Conservation (phyloP, 2,329 filamentous ascomycete genomes). For the Ilyonectria destructans region DNA sequence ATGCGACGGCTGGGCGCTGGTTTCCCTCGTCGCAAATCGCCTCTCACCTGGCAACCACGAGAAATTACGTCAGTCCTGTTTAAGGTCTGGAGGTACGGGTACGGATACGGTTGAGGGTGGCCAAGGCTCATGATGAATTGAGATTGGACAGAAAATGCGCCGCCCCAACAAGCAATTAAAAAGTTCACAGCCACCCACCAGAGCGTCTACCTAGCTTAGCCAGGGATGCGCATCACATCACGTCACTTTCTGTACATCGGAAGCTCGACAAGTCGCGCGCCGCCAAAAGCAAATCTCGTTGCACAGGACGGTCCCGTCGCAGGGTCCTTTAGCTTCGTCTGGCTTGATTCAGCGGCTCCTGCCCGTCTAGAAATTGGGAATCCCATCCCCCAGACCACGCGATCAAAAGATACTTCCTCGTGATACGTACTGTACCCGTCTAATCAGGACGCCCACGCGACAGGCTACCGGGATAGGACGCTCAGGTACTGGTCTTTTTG, state of each 20-base stretch:
- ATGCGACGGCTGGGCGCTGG: not conserved
- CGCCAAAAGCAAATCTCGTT: not conserved
- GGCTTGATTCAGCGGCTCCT: not conserved
- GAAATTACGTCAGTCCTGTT: slow-evolving; percentile 29
- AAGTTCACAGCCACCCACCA: slow-evolving; percentile 4
- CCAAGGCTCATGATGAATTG: slow-evolving; percentile 3
- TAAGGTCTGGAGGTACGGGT: slow-evolving; percentile 11
- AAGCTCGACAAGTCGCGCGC: slow-evolving; percentile 1
- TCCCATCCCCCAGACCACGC: not conserved
- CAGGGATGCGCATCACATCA: slow-evolving; percentile 19
- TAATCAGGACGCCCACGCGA: slow-evolving; percentile 18
- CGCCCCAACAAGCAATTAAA: slow-evolving; percentile 29
- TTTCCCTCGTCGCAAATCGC: not conserved
- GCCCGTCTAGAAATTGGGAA: not conserved
- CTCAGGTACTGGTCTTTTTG: not conserved
- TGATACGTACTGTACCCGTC: not conserved
- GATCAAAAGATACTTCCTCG: not conserved
- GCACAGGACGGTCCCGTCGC: not conserved
- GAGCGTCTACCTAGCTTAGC: not conserved
- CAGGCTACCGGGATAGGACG: slow-evolving; percentile 22
- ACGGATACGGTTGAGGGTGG: slow-evolving; percentile 22
- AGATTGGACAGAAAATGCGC: slow-evolving; percentile 23
- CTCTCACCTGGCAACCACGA: slow-evolving; percentile 2
- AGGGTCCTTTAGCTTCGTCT: not conserved
- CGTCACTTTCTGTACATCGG: slow-evolving; percentile 26